phyloP scores from a whole-genome alignment of 2,329 filamentous ascomycete species.

The Scedosporium apiospermum region DNA sequence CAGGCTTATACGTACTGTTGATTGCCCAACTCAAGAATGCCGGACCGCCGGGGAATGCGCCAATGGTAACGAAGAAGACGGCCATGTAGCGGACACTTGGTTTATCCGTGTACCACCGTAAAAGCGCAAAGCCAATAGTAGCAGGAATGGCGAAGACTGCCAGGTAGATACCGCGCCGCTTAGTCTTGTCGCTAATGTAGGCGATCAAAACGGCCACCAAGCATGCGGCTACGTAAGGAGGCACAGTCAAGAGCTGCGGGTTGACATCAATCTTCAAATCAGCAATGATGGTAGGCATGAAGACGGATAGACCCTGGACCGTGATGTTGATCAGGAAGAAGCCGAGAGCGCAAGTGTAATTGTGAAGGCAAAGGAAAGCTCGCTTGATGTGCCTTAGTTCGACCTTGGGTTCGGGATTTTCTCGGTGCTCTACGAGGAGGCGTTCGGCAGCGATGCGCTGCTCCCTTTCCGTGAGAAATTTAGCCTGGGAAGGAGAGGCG shows the following conservation, averaged over 20 bases:
- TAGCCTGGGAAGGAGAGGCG: conserved; percentile 34
- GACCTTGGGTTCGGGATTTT: conserved; percentile 35
- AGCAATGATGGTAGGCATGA: conserved; percentile 37
- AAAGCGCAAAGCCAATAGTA: conserved; percentile 40
- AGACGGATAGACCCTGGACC: conserved; percentile 43
- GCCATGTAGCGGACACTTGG: conserved; percentile 39
- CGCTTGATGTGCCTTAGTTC: conserved; percentile 37
- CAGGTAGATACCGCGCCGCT: conserved; percentile 30
- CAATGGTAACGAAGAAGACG: conserved; percentile 44
- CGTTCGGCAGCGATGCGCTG: conserved; percentile 42
- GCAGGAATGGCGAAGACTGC: conserved; percentile 29
- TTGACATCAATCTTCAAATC: conserved; percentile 27
- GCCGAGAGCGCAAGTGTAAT: conserved; percentile 46
- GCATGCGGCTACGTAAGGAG: conserved; percentile 32
- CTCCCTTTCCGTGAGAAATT: conserved; percentile 42
- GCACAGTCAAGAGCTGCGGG: conserved; percentile 34
- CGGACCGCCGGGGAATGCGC: conserved; percentile 48
- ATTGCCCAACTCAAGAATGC: conserved; percentile 49
- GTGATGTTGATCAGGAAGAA: conserved; percentile 54
- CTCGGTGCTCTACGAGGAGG: conserved; percentile 38
- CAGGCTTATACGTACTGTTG: conserved; percentile 31
- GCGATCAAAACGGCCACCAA: conserved; percentile 22
- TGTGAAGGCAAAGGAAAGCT: conserved; percentile 46
- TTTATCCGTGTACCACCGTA: conserved; percentile 30
- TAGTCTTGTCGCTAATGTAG: conserved; percentile 18